These are phyloP conservation scores for Rosa persica DNA, from an alignment of 306 rosid genomes.

Conservation along the genomic window DNA sequence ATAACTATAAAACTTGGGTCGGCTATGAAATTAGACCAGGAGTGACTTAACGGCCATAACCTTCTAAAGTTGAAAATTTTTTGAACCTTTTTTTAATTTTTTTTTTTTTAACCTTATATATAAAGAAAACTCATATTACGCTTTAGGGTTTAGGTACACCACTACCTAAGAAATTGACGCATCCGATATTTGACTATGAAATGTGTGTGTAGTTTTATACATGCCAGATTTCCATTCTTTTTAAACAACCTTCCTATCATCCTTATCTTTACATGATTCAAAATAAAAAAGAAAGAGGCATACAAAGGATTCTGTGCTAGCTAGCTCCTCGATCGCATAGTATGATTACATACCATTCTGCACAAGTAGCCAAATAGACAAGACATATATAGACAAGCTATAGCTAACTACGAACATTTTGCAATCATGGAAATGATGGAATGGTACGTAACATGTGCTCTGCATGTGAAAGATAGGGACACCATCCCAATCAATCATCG, in stretches of 20 bases:
- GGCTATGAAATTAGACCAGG: too few species aligned
- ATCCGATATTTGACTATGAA: neutral
- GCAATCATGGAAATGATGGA: conserved; percentile 1
- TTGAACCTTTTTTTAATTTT: too few species aligned
- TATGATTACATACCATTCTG: neutral
- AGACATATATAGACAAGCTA: conserved; percentile 10
- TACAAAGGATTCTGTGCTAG: neutral
- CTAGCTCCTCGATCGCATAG: neutral
- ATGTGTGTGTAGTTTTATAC: neutral
- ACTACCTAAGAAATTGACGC: too few species aligned
- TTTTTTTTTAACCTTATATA: too few species aligned
- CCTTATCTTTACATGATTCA: neutral
- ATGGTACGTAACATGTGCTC: neutral
- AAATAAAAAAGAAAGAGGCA: neutral
- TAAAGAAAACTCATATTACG: neutral
- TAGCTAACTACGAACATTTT: conserved; percentile 8
- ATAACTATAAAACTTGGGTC: too few species aligned
- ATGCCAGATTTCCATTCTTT: neutral
- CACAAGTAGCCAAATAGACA: conserved; percentile 2
- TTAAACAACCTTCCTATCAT: neutral
- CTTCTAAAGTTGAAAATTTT: neutral
- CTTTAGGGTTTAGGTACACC: neutral
- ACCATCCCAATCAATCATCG: neutral
- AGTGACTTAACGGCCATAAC: neutral
- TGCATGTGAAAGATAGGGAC: conserved; percentile 16